phyloP scores from a whole-genome alignment of 371 early-diverging fungal genomes.

The Zancudomyces culisetae region DNA sequence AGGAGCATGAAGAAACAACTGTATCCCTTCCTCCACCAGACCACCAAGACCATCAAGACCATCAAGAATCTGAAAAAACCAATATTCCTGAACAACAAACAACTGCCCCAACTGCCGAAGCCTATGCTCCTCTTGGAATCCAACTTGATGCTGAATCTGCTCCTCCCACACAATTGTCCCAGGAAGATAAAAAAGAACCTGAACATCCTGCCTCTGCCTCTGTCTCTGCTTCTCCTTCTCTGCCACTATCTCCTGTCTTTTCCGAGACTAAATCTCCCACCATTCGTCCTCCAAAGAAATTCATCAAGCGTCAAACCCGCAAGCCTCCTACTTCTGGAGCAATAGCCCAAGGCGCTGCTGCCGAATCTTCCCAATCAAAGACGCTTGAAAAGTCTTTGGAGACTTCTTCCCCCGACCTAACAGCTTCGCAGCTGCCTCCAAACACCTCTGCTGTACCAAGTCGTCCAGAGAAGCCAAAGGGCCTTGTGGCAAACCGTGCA shows the following conservation, averaged over 20 bases:
- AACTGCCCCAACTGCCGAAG: neutral
- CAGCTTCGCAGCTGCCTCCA: slow-evolving; percentile 7
- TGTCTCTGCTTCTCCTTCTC: slow-evolving; percentile 21
- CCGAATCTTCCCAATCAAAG: slow-evolving; percentile 21
- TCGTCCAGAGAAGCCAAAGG: slow-evolving; percentile 16
- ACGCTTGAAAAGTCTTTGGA: slow-evolving; percentile 13
- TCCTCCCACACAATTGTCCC: no score
- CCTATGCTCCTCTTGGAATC: neutral
- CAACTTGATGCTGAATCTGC: slow-evolving; percentile 4
- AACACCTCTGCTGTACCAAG: slow-evolving; percentile 11
- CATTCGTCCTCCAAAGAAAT: slow-evolving; percentile 13
- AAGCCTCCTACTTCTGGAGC: slow-evolving; percentile 23
- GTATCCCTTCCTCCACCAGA: neutral
- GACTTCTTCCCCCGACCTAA: neutral
- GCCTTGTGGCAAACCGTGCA: slow-evolving; percentile 4
- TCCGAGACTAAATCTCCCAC: slow-evolving; percentile 18
- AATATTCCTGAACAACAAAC: no score
- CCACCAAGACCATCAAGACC: neutral
- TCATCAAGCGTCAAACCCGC: slow-evolving; percentile 18
- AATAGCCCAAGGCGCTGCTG: slow-evolving; percentile 12
- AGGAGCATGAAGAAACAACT: slow-evolving; percentile 7
- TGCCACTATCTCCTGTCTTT: slow-evolving; percentile 5
- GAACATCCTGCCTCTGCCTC: slow-evolving; percentile 12
- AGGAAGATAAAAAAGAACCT: no score
- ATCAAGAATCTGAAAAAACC: neutral